Evolutionary conservation across 2,329 filamentous ascomycete species (phyloP), one percentile per base, ranked within the genome.

Genomic region (Cercospora nicotianae): DNA sequence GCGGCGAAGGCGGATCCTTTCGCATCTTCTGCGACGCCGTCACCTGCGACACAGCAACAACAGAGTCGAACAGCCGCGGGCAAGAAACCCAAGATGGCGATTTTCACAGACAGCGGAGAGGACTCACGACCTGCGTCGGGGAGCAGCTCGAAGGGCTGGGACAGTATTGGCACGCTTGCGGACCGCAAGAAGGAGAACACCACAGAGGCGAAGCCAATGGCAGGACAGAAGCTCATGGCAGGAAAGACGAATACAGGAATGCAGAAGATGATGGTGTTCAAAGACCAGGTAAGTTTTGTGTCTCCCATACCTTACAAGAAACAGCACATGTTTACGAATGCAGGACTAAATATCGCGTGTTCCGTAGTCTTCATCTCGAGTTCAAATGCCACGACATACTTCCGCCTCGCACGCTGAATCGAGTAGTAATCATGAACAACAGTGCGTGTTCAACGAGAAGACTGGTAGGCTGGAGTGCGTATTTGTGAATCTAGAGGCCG

Each of bases 141-240:
- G 83, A 67, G 84, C 83, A 66, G 82, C 53, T 85, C 88, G 1
- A 91, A 89, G 77, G 94, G 93, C 2, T 98, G 95, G 94, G 92
- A 97, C 72, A 94, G 84, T 70, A 97, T 99, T 76, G 94, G 92
- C 31, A 93, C 93, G 1, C 82, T 97, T 68, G 87, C 89, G 61
- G 91, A 97, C 69, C 87, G 95, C 60, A 97, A 92, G 84, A 99
- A 98, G 85, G 95, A 99, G 80, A 99, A 99, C 76, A 84, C 85
- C 6, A 83, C 94, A 72, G 93, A 94, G 77, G 88, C 94, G 10
- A 94, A 91, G 77, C 93, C 94, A 20, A 97, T 94, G 95, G 91
- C 85, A 10, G 95, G 95, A 28, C 93, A 98, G 83, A 97, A 91
- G 48, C 81, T 99, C 73, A 92, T 94, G 80, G 91, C 89, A 2